These are phyloP conservation scores for Nymphaea thermarum DNA, from an alignment of 164 flowering plant genomes.

Conservation along the genomic window DNA sequence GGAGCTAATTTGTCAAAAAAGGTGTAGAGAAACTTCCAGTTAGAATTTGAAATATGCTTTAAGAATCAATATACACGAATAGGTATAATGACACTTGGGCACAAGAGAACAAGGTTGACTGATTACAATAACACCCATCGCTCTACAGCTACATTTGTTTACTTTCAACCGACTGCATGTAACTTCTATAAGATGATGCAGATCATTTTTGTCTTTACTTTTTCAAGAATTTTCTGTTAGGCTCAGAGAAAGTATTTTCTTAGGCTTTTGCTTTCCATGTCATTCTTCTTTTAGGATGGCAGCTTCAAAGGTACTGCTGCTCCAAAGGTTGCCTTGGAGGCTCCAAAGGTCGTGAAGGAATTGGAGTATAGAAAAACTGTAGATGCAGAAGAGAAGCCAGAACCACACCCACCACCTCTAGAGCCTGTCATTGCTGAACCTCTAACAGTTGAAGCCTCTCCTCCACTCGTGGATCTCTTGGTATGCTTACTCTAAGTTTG, in stretches of 20 bases:
- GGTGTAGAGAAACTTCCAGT: too few relatives aligned
- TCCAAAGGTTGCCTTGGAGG: constrained; percentile 8
- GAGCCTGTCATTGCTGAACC: constrained; percentile 21
- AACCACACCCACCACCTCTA: constrained; percentile 32
- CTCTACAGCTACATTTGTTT: too few relatives aligned
- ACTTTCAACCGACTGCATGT: too few relatives aligned
- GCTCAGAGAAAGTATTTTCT: background rate
- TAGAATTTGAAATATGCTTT: too few relatives aligned
- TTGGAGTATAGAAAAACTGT: constrained; percentile 54
- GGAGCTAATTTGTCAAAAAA: too few relatives aligned
- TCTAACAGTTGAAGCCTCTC: constrained; percentile 21
- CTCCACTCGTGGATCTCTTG: constrained; percentile 66
- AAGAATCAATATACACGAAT: too few relatives aligned
- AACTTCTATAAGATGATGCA: too few relatives aligned
- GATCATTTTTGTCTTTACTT: too few relatives aligned
- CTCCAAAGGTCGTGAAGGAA: constrained; percentile 63
- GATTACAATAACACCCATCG: too few relatives aligned
- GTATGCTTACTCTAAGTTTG: constrained; percentile 20
- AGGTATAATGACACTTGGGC: too few relatives aligned
- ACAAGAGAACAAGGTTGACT: too few relatives aligned
- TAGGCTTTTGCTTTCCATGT: constrained; percentile 1
- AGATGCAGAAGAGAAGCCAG: constrained; percentile 29
- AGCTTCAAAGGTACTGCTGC: background rate
- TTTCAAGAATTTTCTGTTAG: background rate
- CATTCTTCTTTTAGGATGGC: constrained; percentile 1